A percentile compares a stretch with the other conserved stretches of the same genome.
Evolutionary conservation across 2,329 filamentous ascomycete species (phyloP).

Genomic region (Cladosporium colombiae): DNA sequence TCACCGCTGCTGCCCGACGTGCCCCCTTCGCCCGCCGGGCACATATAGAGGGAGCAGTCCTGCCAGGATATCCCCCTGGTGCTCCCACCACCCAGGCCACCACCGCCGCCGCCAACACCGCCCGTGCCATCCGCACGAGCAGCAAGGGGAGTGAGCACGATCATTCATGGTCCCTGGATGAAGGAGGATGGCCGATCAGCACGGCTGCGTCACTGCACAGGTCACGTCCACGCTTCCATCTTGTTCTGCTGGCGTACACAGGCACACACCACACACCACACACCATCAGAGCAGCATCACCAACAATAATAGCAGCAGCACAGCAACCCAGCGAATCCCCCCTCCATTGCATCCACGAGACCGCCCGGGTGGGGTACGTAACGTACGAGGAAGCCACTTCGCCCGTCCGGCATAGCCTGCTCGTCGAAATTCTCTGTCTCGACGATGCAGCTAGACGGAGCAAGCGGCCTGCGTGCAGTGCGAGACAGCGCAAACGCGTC

Average conservation of each 20-base stretch:
- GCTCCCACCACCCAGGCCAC: not conserved
- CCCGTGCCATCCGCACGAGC: slow-evolving; percentile 8
- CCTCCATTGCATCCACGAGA: not conserved
- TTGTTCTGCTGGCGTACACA: slow-evolving; percentile 3
- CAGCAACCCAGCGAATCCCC: not conserved
- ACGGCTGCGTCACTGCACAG: slow-evolving; percentile 13
- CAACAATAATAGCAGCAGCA: not conserved
- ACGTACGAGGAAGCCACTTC: not conserved
- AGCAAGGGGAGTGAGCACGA: slow-evolving; percentile 2
- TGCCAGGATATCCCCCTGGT: not conserved
- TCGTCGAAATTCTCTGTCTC: slow-evolving; percentile 4
- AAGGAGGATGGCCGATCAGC: slow-evolving; percentile 16
- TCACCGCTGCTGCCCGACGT: not conserved
- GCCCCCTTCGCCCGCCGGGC: not conserved
- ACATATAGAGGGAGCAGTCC: not conserved
- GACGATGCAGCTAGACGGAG: slow-evolving; percentile 9
- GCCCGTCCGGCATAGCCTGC: not conserved
- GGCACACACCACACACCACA: not conserved
- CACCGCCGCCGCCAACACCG: not conserved
- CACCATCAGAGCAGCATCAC: not conserved
- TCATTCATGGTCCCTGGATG: slow-evolving; percentile 2
- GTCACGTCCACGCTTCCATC: not conserved
- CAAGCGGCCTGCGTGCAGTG: slow-evolving; percentile 6
- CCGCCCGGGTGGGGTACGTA: not conserved
- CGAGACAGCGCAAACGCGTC: slow-evolving; percentile 8